phyloP scores from a whole-genome alignment of 2,329 filamentous ascomycete genomes.

The Cladosporium colombiae region DNA sequence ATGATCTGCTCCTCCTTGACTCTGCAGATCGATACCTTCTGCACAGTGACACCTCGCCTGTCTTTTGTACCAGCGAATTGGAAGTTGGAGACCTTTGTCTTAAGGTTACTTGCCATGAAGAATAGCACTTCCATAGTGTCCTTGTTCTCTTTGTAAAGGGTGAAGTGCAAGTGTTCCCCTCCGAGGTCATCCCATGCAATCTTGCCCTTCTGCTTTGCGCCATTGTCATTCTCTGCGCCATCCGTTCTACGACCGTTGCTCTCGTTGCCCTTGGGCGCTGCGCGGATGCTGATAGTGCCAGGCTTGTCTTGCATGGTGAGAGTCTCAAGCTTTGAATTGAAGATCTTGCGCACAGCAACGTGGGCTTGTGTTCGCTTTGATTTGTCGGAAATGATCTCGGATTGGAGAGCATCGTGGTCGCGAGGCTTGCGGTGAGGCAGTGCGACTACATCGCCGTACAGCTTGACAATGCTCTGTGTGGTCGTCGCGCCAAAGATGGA shows the following conservation, averaged over 20 bases:
- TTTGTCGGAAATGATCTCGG: conserved; percentile 60
- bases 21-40: conserved; percentile 71
- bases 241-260: conserved; percentile 25
- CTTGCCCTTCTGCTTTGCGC: conserved; percentile 42
- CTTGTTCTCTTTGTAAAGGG: conserved; percentile 93
- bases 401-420: conserved; percentile 56
- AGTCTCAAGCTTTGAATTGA: conserved; percentile 76
- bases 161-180: conserved; percentile 87
- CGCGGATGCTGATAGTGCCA: conserved; percentile 65
- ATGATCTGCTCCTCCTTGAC: conserved; percentile 64
- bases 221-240: conserved; percentile 10
- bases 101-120: conserved; percentile 72
- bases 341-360: conserved; percentile 72
- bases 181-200: conserved; percentile 65
- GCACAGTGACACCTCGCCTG: conserved; percentile 79
- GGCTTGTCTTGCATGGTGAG: conserved; percentile 70
- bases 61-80: conserved; percentile 91
- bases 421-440: conserved; percentile 58
- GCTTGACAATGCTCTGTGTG: conserved; percentile 52
- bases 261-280: conserved; percentile 36
- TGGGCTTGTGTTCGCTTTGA: conserved; percentile 64
- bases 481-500: conserved; percentile 55
- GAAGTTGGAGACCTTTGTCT: conserved; percentile 67
- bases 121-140: conserved; percentile 91
- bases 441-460: conserved; percentile 57